Percentiles rank a stretch among this genome's conserved stretches.
Conservation (phyloP, 495 filamentous ascomycete species). For the Penicillium desertorum region DNA sequence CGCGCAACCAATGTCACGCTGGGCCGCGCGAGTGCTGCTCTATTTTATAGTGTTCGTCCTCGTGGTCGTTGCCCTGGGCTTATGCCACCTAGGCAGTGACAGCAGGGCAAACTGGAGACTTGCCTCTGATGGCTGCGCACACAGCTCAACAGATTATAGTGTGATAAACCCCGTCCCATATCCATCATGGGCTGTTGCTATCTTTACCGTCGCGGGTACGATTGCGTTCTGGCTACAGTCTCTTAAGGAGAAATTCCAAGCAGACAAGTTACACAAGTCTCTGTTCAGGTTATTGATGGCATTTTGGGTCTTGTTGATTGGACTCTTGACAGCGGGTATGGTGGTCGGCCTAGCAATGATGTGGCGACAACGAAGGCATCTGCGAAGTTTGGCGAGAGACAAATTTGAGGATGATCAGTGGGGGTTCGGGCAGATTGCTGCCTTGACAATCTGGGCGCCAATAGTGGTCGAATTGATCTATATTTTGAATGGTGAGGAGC, state of each 20-base stretch:
- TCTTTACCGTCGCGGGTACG: neutral
- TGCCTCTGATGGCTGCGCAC: constrained; percentile 4
- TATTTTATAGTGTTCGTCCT: constrained; percentile 4
- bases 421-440: constrained; percentile 6
- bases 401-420: constrained; percentile 6
- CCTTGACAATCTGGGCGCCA: constrained; percentile 1
- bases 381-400: constrained; percentile 4
- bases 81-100: neutral
- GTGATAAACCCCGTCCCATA: neutral
- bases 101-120: constrained; percentile 1
- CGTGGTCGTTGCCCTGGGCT: constrained; percentile 1
- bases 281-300: neutral
- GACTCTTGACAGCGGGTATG: constrained; percentile 2
- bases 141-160: constrained; percentile 1
- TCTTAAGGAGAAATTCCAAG: neutral
- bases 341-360: constrained; percentile 1
- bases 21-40: constrained; percentile 1
- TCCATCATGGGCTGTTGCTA: constrained; percentile 3
- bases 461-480: neutral
- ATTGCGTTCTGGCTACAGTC: constrained; percentile 4
- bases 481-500: constrained; percentile 1
- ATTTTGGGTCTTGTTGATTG: constrained; percentile 5
- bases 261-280: neutral
- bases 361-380: constrained; percentile 7
- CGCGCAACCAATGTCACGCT: constrained; percentile 4